Evolutionary conservation across 1,139 yeast genomes (phyloP), one percentile per base, ranked within the genome.

Genomic region (Fermentozyma sake): DNA sequence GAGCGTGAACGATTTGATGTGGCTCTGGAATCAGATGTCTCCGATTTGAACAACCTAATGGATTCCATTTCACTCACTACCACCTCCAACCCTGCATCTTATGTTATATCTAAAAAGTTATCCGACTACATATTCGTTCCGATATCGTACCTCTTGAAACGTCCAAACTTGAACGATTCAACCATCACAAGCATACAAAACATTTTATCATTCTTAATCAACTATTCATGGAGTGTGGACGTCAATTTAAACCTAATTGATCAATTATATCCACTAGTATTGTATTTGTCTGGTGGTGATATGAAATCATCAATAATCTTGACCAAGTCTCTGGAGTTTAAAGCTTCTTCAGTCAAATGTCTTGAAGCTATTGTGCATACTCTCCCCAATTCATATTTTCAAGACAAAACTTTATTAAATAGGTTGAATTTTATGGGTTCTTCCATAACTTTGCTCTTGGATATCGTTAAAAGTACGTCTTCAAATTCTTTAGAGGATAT

Each of bases 41-140:
- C n/a, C n/a, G n/a, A n/a, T n/a, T n/a, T n/a, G n/a, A n/a, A n/a
- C n/a, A n/a, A n/a, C n/a, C n/a, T n/a, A n/a, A n/a, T n/a, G n/a
- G n/a, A n/a, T n/a, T n/a, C n/a, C n/a, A n/a, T n/a, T n/a, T n/a
- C n/a, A n/a, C n/a, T n/a, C n/a, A n/a, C n/a, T n/a, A n/a, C n/a
- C n/a, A n/a, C n/a, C n/a, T n/a, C n/a, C n/a, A n/a, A n/a, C n/a
- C n/a, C n/a, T n/a, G n/a, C n/a, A n/a, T n/a, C n/a, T n/a, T n/a
- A n/a, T n/a, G n/a, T n/a, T n/a, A n/a, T n/a, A n/a, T n/a, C n/a
- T n/a, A 41, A 55, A 5, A 59, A 53, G 15, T 33, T 66, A 12
- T 70, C 69, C 0, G 72, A 66, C 41, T 66, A 66, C 33, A 44
- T 66, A 3, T 66, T 66, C 38, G 63, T 54, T 30, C 72, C 72